Evolutionary conservation across 805 yeast genomes (phyloP).

Genomic region (Tetrapisispora namnaoensis): DNA sequence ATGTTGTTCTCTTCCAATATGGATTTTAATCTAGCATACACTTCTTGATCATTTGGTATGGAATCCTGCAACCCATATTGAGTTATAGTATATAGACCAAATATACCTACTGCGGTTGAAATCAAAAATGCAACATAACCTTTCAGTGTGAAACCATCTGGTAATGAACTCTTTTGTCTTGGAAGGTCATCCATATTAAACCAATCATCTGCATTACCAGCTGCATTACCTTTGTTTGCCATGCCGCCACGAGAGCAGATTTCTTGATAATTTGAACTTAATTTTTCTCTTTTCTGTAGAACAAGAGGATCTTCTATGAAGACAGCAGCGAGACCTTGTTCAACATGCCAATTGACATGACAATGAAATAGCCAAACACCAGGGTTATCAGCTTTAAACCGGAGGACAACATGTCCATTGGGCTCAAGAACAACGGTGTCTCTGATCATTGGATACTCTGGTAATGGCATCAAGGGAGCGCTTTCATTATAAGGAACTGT

Average conservation of each 20-base stretch:
- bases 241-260: constrained; percentile 41
- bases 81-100: constrained; percentile 51
- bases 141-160: constrained; percentile 58
- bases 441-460: constrained; percentile 73
- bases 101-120: constrained; percentile 47
- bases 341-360: constrained; percentile 96
- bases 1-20: constrained; percentile 25
- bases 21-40: constrained; percentile 31
- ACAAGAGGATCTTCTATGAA: constrained; percentile 76
- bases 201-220: constrained; percentile 50
- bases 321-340: constrained; percentile 80
- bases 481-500: constrained; percentile 48
- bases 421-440: constrained; percentile 75
- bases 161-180: constrained; percentile 51
- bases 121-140: constrained; percentile 56
- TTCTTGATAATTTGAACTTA: constrained; percentile 41
- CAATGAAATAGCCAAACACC: constrained; percentile 99
- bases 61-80: constrained; percentile 60
- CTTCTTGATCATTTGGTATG: constrained; percentile 37
- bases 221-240: constrained; percentile 57
- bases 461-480: constrained; percentile 31
- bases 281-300: constrained; percentile 40
- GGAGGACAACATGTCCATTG: constrained; percentile 72
- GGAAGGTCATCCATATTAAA: constrained; percentile 51
- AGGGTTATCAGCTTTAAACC: constrained; percentile 90